Conservation (phyloP, 1,284 basidiomycete species). For the Ustilago tritici region DNA sequence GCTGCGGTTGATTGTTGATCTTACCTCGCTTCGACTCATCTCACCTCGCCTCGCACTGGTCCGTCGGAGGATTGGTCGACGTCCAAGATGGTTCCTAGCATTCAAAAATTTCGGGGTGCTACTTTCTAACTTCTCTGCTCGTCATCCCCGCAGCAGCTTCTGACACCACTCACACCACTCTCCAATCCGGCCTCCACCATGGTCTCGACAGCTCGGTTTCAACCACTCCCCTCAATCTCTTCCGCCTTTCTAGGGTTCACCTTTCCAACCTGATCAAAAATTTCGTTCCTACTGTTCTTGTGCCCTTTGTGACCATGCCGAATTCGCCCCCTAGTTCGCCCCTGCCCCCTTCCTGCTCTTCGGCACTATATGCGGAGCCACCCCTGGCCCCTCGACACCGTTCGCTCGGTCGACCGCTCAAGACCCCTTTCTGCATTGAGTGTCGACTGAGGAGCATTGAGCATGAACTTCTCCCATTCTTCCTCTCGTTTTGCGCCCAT, state of each 20-base stretch:
- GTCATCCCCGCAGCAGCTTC: conserved; percentile 33
- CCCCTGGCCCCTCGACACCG: conserved; percentile 20
- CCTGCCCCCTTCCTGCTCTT: conserved; percentile 9
- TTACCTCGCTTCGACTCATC: background rate
- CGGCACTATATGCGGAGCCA: background rate
- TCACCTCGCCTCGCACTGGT: background rate
- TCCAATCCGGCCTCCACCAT: conserved; percentile 1
- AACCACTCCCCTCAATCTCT: conserved; percentile 8
- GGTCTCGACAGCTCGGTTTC: conserved; percentile 12
- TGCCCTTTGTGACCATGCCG: conserved; percentile 1
- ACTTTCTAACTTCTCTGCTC: conserved; percentile 37
- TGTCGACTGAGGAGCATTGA: conserved; percentile 5
- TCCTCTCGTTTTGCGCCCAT: conserved; percentile 23
- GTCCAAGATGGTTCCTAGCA: conserved; percentile 4
- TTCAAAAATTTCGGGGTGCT: conserved; percentile 40
- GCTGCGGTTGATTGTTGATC: conserved; percentile 7
- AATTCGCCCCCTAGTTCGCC: conserved; percentile 12
- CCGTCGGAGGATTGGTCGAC: conserved; percentile 4
- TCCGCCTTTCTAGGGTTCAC: conserved; percentile 37
- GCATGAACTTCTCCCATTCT: background rate
- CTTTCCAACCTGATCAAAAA: conserved; percentile 9
- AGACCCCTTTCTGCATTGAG: conserved; percentile 9
- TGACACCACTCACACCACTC: conserved; percentile 3
- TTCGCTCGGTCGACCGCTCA: conserved; percentile 16
- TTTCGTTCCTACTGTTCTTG: conserved; percentile 8